These are phyloP conservation scores for Mallotus japonicus DNA, from an alignment of 441 rosid species.

Conservation along the genomic window DNA sequence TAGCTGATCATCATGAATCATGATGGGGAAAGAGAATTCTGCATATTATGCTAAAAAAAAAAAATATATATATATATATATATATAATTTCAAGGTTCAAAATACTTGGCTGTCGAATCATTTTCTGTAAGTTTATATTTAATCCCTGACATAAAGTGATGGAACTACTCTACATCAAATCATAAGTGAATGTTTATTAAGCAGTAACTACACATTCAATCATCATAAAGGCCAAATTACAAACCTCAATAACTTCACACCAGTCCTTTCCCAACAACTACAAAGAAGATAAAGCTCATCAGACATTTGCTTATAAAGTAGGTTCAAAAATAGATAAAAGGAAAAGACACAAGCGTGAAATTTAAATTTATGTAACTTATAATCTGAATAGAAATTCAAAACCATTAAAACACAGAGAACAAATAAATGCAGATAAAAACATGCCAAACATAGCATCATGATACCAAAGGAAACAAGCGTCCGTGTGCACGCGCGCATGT, in stretches of 20 bases:
- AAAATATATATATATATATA: too few species aligned
- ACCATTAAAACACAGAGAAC: constrained; percentile 3
- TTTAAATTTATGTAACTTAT: constrained; percentile 7
- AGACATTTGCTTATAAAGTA: constrained; percentile 23
- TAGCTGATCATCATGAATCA: constrained; percentile 29
- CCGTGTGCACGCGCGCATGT: not conserved
- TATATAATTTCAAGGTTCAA: constrained; percentile 17
- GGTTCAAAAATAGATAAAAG: constrained; percentile 1
- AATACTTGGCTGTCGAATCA: constrained; percentile 16
- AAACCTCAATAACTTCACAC: constrained; percentile 75
- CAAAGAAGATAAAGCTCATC: constrained; percentile 35
- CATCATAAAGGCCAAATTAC: constrained; percentile 29
- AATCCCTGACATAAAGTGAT: constrained; percentile 8
- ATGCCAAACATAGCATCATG: not conserved
- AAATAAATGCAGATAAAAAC: constrained; percentile 1
- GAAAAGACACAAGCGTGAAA: not conserved
- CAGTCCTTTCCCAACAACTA: constrained; percentile 85
- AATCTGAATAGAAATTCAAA: constrained; percentile 15
- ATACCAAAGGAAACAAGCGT: not conserved
- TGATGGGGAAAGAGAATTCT: constrained; percentile 27
- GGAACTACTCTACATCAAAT: not conserved
- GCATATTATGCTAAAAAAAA: constrained; percentile 26
- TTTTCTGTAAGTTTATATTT: constrained; percentile 9
- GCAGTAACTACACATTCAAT: constrained; percentile 1
- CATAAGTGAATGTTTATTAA: not conserved